Conservation (phyloP, 805 yeast species). For the Candida chauliodis region DNA sequence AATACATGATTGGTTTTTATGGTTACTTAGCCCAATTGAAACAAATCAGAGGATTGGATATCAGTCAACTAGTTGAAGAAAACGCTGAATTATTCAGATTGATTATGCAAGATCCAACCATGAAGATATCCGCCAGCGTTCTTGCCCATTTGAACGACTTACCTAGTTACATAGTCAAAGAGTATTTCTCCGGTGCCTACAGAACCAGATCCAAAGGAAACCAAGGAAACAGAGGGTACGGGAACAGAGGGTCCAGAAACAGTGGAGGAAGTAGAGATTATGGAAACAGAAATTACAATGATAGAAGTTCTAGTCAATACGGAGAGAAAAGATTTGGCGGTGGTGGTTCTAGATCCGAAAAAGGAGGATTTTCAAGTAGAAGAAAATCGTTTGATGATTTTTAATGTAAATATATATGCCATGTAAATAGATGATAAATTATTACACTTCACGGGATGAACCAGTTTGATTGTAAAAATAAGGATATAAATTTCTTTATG, state of each 20-base stretch:
- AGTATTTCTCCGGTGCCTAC: neutral
- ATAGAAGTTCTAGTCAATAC: neutral
- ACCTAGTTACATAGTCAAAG: slow-evolving; percentile 10
- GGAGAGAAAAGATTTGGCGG: neutral
- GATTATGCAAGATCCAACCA: slow-evolving; percentile 15
- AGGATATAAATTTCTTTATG: too few species aligned
- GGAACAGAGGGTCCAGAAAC: neutral
- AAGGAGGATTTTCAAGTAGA: neutral
- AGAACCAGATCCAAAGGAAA: neutral
- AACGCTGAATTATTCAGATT: slow-evolving; percentile 21
- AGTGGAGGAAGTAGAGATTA: neutral
- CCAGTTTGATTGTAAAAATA: too few species aligned
- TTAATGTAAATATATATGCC: neutral
- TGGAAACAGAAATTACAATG: neutral
- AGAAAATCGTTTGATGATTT: slow-evolving; percentile 1
- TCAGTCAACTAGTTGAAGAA: slow-evolving; percentile 28
- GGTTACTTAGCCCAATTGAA: slow-evolving; percentile 26
- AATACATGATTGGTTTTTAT: slow-evolving; percentile 23
- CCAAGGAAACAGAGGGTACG: neutral
- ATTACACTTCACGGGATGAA: slow-evolving; percentile 5
- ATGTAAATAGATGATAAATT: neutral
- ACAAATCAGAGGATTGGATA: slow-evolving; percentile 11
- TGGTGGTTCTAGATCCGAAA: slow-evolving; percentile 5
- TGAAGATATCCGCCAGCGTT: neutral
- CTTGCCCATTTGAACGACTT: neutral